phyloP scores from a whole-genome alignment of 1,284 basidiomycete genomes.

The Pseudomicrostroma phylloplanum region DNA sequence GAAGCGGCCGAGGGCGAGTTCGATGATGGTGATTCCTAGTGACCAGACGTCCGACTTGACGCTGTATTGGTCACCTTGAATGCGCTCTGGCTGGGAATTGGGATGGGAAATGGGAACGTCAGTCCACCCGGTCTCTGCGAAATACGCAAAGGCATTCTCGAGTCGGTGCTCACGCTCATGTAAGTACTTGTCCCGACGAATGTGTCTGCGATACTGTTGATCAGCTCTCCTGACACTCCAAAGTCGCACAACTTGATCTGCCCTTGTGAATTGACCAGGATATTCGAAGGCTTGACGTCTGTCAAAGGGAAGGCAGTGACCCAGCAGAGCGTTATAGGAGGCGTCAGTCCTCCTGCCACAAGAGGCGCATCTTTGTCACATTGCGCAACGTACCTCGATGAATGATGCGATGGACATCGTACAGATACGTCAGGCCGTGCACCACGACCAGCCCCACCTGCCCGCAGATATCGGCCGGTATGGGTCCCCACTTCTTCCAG shows the following conservation, averaged over 20 bases:
- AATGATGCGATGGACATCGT: conserved; percentile 97
- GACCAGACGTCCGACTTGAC: conserved; percentile 99
- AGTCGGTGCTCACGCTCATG: conserved; percentile 88
- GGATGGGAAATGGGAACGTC: background rate
- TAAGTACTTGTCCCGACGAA: conserved; percentile 98
- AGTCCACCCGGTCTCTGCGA: too few species aligned
- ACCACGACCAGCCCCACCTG: conserved; percentile 88
- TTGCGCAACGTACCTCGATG: conserved; percentile 71
- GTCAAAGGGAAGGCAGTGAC: background rate
- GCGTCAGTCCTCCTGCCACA: background rate
- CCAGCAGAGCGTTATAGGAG: too few species aligned
- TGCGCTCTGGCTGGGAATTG: conserved; percentile 76
- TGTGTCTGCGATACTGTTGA: conserved; percentile 97
- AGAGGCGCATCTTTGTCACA: background rate
- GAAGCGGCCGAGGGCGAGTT: conserved; percentile 86
- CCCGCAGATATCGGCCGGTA: conserved; percentile 80
- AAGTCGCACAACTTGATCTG: conserved; percentile 99
- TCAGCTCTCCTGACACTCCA: conserved; percentile 94
- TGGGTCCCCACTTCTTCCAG: conserved; percentile 84
- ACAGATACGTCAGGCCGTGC: conserved; percentile 91
- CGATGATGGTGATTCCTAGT: conserved; percentile 86
- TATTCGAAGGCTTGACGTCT: conserved; percentile 99
- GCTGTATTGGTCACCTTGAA: conserved; percentile 93
- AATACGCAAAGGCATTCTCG: too few species aligned
- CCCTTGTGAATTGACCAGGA: conserved; percentile 84